Conservation (phyloP, 345 rosid genomes). For the Eucalyptus melliodora region DNA sequence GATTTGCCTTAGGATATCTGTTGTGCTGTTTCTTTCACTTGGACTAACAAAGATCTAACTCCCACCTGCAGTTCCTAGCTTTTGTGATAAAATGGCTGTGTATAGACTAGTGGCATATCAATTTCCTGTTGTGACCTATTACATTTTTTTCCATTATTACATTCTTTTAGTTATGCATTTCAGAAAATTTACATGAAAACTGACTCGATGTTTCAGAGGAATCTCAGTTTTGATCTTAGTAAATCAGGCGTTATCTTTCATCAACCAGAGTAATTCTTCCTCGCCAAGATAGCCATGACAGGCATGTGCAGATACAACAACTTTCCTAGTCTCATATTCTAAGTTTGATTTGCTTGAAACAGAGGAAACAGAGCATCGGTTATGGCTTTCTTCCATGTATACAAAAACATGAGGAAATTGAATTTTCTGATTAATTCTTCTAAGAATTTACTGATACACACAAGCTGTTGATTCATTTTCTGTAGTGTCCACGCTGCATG, state of each 20-base stretch:
- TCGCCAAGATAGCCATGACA: neutral
- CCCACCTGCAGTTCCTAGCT: too few relatives aligned
- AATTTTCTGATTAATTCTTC: neutral
- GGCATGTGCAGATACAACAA: neutral
- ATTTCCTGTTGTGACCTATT: neutral
- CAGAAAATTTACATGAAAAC: neutral
- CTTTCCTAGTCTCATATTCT: neutral
- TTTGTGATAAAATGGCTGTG: neutral
- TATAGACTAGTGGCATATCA: neutral
- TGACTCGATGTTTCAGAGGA: neutral
- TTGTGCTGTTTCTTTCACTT: too few relatives aligned
- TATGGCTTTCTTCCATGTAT: neutral
- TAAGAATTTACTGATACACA: neutral
- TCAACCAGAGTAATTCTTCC: neutral
- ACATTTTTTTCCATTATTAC: too few relatives aligned
- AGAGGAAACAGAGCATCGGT: neutral
- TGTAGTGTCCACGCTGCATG: accelerated
- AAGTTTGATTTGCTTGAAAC: neutral
- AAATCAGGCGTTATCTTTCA: neutral
- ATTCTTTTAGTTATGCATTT: neutral
- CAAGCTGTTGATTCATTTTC: neutral
- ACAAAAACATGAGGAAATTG: neutral
- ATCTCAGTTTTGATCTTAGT: neutral
- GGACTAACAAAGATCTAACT: too few relatives aligned
- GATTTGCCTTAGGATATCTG: too few relatives aligned